phyloP scores from a whole-genome alignment of 2,329 filamentous ascomycete species.

The Ophiostoma sp. region DNA sequence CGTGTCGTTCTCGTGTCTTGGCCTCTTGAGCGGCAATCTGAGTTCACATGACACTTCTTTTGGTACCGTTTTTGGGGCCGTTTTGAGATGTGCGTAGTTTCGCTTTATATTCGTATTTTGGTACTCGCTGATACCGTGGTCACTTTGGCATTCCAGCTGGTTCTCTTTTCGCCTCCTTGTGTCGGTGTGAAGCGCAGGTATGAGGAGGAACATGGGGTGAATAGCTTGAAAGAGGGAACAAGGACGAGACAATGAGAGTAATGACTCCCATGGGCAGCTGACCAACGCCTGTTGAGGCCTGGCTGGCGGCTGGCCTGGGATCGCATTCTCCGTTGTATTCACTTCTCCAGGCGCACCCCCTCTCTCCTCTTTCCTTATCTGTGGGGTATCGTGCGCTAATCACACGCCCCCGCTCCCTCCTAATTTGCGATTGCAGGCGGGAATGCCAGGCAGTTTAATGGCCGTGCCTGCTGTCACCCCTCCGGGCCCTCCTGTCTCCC shows the following conservation, averaged over 20 bases:
- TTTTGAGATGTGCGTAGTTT: not conserved
- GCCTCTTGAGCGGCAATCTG: not conserved
- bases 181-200: not conserved
- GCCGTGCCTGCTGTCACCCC: not conserved
- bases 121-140: not conserved
- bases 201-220: not conserved
- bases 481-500: not conserved
- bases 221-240: not conserved
- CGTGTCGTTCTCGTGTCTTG: not conserved
- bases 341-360: not conserved
- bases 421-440: conserved; percentile 12
- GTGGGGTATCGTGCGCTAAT: conserved; percentile 16
- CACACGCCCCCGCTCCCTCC: conserved; percentile 15
- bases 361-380: conserved; percentile 17
- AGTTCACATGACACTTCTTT: not conserved
- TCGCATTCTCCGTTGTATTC: not conserved
- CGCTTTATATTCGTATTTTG: not conserved
- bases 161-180: not conserved
- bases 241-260: not conserved
- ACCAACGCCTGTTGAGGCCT: not conserved
- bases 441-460: conserved; percentile 1
- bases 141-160: not conserved
- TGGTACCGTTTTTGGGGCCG: not conserved
- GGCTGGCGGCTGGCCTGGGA: not conserved
- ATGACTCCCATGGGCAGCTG: conserved; percentile 13